Evolutionary conservation across 371 early-diverging fungal species (phyloP), one percentile per base, ranked within the genome.

Genomic region (Phascolomyces articulosus): DNA sequence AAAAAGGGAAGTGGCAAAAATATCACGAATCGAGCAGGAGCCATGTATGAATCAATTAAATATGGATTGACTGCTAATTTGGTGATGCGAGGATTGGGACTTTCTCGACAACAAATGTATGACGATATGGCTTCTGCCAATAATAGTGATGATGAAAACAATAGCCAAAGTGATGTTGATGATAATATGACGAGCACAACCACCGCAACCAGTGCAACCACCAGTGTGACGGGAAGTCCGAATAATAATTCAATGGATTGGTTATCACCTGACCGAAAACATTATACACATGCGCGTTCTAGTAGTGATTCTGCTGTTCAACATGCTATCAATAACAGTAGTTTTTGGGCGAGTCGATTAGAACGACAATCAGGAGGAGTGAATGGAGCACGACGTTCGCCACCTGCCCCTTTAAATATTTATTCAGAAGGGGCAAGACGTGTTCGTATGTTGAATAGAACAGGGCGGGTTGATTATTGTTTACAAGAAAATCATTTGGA

Each of bases 401-500:
- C 72, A 4, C 75, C 73, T 0, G 49, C 67, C 9, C 79, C 74
- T 2, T 63, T 72, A 11, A 58, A 68, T 6, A 31, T 65, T 38
- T 74, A 81, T 66, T 64, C 69, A 41, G 54, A 76, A 53, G 77
- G 85, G 59, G 68, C 84, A 67, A 58, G 74, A 73, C 61, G 82
- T 55, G 57, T 89, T 48, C 74, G 73, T n/a, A 73, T 74, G 41
- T 69, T 93, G 58, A 93, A 93, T 71, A 79, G 78, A 11, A 83
- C 85, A 15, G 92, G 91, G 0, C 80, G 93, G 6, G 80, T 94
- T 2, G 95, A 94, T 68, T 93, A 83, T 73, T 88, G 85, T 58
- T 68, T 94, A 34, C 93, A 93, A 72, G 91, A 92, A 65, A 91
- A 91, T 18, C 70, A 92, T 31, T 74, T 93, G 44, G 93, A 93